phyloP scores from a whole-genome alignment of 2,329 filamentous ascomycete species.

The Aphanocladium album region DNA sequence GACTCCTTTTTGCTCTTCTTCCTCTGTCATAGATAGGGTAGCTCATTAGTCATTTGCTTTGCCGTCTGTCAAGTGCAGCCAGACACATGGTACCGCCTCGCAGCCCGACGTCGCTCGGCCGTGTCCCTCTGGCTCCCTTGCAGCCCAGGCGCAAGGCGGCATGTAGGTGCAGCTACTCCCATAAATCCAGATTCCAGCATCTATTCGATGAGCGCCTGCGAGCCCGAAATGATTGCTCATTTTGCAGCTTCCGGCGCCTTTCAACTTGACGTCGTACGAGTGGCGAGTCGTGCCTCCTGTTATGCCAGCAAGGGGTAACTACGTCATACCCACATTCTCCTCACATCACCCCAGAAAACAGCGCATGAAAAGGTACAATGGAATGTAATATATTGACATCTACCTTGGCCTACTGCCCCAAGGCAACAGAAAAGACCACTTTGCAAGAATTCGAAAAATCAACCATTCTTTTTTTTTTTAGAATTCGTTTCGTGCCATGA shows the following conservation, averaged over 20 bases:
- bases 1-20: not conserved
- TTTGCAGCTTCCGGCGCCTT: not conserved
- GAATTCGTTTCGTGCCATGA: not conserved
- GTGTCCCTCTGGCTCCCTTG: too few relatives aligned
- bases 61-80: too few relatives aligned
- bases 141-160: too few relatives aligned
- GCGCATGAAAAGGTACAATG: not conserved
- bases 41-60: too few relatives aligned
- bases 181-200: too few relatives aligned
- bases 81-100: too few relatives aligned
- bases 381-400: not conserved
- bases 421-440: not conserved
- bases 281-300: not conserved
- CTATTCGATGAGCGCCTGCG: too few relatives aligned
- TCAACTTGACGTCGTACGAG: not conserved
- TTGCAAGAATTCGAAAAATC: not conserved
- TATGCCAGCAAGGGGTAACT: not conserved
- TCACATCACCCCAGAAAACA: not conserved
- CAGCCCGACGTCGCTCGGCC: too few relatives aligned
- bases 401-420: constrained; percentile 5
- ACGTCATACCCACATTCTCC: constrained; percentile 1
- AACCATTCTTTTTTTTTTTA: not conserved
- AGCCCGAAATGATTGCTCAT: not conserved
- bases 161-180: too few relatives aligned
- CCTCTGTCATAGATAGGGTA: too few relatives aligned